Percentiles rank a stretch among this genome's conserved stretches.
Evolutionary conservation across 495 filamentous ascomycete genomes (phyloP).

Genomic region (Friedmanniomyces simplex): DNA sequence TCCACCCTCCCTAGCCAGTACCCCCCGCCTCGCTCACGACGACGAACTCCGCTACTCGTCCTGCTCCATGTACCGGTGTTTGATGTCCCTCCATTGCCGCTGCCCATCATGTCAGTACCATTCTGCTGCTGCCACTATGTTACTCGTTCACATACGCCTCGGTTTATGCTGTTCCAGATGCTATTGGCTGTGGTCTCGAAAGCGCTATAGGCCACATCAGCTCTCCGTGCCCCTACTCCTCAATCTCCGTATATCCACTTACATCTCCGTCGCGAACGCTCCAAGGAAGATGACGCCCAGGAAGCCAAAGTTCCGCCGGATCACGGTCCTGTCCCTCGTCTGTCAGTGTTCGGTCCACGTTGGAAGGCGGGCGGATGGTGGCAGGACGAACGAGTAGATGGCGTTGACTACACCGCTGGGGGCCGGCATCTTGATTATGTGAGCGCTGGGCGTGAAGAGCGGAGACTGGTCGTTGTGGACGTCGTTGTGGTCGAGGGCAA

Average conservation of each 20-base stretch:
- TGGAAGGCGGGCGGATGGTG: not conserved
- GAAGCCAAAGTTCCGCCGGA: constrained; percentile 78
- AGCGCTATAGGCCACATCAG: constrained; percentile 40
- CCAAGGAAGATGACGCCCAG: constrained; percentile 72
- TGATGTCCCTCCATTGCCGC: constrained; percentile 99
- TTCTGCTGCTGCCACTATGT: not conserved
- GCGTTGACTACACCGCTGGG: not conserved
- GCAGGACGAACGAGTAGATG: constrained; percentile 15
- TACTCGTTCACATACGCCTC: constrained; percentile 55
- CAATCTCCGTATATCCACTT: constrained; percentile 7
- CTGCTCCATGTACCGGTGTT: constrained; percentile 69
- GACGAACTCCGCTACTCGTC: constrained; percentile 5
- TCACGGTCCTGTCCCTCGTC: constrained; percentile 52
- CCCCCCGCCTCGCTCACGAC: not conserved
- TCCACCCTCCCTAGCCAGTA: not conserved
- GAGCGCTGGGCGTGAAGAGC: not conserved
- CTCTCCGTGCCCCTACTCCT: not conserved
- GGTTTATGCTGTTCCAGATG: constrained; percentile 83
- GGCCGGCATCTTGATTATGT: constrained; percentile 6
- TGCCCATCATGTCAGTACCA: constrained; percentile 38
- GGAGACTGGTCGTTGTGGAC: not conserved
- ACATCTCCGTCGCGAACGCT: constrained; percentile 94
- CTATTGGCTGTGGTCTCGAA: constrained; percentile 68
- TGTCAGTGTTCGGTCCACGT: constrained; percentile 4
- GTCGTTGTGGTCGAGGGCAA: not conserved